Evolutionary conservation across 2,329 filamentous ascomycete genomes (phyloP).

Genomic region (Emmonsia crescens): DNA sequence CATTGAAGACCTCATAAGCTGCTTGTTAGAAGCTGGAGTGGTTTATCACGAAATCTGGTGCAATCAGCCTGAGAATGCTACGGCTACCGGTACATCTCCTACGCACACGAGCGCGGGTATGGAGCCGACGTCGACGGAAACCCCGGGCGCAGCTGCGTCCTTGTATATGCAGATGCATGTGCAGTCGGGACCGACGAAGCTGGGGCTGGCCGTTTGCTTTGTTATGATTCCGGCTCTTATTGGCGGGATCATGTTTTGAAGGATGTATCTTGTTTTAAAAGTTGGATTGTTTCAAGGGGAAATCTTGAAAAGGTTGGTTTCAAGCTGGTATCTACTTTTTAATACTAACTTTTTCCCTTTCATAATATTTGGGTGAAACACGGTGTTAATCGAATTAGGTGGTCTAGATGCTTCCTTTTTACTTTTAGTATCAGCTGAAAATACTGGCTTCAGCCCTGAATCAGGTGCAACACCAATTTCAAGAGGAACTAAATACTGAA

Average conservation of each 20-base stretch:
- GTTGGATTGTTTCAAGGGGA: neutral
- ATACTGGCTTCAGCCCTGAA: no score
- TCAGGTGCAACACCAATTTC: no score
- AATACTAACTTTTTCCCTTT: neutral
- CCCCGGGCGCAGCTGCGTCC: neutral
- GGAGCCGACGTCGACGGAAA: neutral
- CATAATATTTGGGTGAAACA: no score
- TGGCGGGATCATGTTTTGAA: slow-evolving; percentile 2
- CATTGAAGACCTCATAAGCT: slow-evolving; percentile 18
- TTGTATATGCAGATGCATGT: neutral
- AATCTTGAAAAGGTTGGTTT: neutral
- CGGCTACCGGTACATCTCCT: slow-evolving; percentile 14
- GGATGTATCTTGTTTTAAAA: neutral
- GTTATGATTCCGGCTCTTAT: neutral
- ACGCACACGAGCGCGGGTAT: slow-evolving; percentile 2
- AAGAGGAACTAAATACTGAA: no score
- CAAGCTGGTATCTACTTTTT: neutral
- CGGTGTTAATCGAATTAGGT: no score
- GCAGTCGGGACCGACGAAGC: neutral
- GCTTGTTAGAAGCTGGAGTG: slow-evolving; percentile 17
- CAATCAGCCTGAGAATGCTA: slow-evolving; percentile 13
- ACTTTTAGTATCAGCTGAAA: no score
- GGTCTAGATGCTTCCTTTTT: no score
- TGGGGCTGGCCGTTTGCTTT: neutral
- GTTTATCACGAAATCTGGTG: slow-evolving; percentile 20